These are phyloP conservation scores for Prunus yedoensis DNA, from an alignment of 331 rosid species.

Conservation along the genomic window DNA sequence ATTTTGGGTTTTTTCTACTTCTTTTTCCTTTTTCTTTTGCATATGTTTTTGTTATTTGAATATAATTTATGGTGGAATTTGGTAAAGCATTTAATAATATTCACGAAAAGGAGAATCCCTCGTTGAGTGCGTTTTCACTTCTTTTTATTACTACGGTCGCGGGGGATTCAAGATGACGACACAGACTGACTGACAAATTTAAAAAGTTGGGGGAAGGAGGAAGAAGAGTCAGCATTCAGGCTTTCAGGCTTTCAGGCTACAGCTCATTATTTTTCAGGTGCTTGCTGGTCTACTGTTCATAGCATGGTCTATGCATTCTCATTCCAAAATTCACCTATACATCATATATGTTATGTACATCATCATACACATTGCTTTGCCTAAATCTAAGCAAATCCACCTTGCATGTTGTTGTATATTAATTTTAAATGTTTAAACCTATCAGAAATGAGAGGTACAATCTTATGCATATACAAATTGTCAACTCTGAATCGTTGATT, in stretches of 20 bases:
- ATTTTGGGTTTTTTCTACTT: background rate
- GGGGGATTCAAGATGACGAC: slow-evolving; percentile 46
- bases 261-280: slow-evolving; percentile 21
- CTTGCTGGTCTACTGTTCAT: slow-evolving; percentile 21
- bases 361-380: no score
- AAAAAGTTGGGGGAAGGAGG: slow-evolving; percentile 22
- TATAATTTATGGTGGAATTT: background rate
- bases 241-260: slow-evolving; percentile 3
- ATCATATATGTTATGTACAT: background rate
- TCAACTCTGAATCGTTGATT: background rate
- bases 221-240: slow-evolving; percentile 19
- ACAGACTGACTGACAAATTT: slow-evolving; percentile 30
- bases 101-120: slow-evolving; percentile 33
- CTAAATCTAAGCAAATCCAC: background rate
- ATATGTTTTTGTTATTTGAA: background rate
- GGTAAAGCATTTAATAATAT: slow-evolving; percentile 13
- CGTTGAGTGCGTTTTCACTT: slow-evolving; percentile 30
- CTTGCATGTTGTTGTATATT: background rate
- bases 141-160: slow-evolving; percentile 33
- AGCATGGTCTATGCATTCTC: slow-evolving; percentile 17
- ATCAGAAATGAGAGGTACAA: background rate
- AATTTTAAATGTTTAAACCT: background rate
- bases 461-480: background rate
- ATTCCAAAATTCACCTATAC: background rate
- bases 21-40: background rate